A percentile compares a stretch with the other conserved stretches of the same genome.
These are phyloP conservation scores for Suillus occidentalis DNA, from an alignment of 768 basidiomycete genomes.

Conservation along the genomic window DNA sequence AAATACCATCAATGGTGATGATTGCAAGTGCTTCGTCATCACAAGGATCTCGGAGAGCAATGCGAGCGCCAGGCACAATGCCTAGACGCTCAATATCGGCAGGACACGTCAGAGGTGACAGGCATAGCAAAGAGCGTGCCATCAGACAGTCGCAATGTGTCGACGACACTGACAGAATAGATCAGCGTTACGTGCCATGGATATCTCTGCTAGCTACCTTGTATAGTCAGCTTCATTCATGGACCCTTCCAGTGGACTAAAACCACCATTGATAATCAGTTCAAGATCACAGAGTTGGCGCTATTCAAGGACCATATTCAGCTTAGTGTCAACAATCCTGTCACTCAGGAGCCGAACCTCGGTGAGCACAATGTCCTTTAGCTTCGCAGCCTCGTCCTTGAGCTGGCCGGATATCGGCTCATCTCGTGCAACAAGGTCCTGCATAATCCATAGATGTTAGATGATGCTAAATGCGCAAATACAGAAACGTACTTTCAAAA, in stretches of 20 bases:
- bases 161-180: conserved; percentile 67
- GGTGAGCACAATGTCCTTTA: conserved; percentile 80
- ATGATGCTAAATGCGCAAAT: conserved; percentile 7
- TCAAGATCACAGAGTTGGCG: conserved; percentile 97
- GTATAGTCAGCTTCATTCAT: conserved; percentile 91
- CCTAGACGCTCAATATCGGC: conserved; percentile 68
- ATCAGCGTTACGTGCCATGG: neutral
- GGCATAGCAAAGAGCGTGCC: conserved; percentile 94
- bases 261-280: conserved; percentile 94
- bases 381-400: conserved; percentile 65
- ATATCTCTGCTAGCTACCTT: conserved; percentile 50
- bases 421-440: conserved; percentile 90
- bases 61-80: conserved; percentile 69
- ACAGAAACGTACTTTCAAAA: conserved; percentile 62
- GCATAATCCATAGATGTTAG: conserved; percentile 15
- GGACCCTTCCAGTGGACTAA: conserved; percentile 98
- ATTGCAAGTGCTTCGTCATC: conserved; percentile 93
- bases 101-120: conserved; percentile 89
- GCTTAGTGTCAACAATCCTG: conserved; percentile 3
- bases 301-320: conserved; percentile 38
- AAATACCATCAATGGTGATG: conserved; percentile 89
- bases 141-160: conserved; percentile 79
- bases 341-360: conserved; percentile 53
- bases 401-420: conserved; percentile 67
- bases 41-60: conserved; percentile 86